Evolutionary conservation across 2,329 filamentous ascomycete genomes (phyloP).

Genomic region (Hortaea werneckii): DNA sequence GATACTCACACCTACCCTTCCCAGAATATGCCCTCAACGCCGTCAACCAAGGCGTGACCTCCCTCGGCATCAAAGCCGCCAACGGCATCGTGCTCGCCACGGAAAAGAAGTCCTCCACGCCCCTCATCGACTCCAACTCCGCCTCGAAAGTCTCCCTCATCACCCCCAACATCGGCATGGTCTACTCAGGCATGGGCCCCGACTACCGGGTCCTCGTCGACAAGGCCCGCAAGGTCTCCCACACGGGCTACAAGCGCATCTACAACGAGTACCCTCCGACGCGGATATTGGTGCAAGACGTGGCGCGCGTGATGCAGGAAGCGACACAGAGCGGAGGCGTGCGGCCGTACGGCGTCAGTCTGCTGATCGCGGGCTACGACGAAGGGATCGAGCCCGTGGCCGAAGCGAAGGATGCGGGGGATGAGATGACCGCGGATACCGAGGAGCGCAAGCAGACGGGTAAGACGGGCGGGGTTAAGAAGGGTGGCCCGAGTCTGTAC

Average conservation of each 20-base stretch:
- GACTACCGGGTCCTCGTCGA: conserved; percentile 97
- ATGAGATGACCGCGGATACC: conserved; percentile 33
- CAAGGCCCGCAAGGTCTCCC: conserved; percentile 94
- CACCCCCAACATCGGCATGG: conserved; percentile 98
- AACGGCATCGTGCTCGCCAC: conserved; percentile 98
- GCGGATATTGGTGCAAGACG: conserved; percentile 96
- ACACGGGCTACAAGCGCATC: conserved; percentile 98
- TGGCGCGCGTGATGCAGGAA: conserved; percentile 96
- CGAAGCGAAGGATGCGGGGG: conserved; percentile 51
- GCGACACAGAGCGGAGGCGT: conserved; percentile 97
- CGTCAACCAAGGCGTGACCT: conserved; percentile 97
- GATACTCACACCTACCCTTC: background rate
- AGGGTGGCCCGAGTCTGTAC: conserved; percentile 94
- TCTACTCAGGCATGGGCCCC: conserved; percentile 97
- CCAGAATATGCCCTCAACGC: conserved; percentile 97
- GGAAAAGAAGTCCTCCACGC: conserved; percentile 98
- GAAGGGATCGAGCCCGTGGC: conserved; percentile 86
- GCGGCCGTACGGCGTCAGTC: conserved; percentile 87
- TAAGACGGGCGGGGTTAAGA: conserved; percentile 91
- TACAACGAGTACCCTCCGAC: conserved; percentile 99
- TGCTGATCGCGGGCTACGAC: conserved; percentile 95
- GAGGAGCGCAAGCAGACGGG: conserved; percentile 54
- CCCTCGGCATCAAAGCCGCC: conserved; percentile 97
- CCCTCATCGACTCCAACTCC: conserved; percentile 88
- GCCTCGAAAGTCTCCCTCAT: conserved; percentile 96